Conservation (phyloP, 345 rosid genomes). For the Ceriops zippeliana region DNA sequence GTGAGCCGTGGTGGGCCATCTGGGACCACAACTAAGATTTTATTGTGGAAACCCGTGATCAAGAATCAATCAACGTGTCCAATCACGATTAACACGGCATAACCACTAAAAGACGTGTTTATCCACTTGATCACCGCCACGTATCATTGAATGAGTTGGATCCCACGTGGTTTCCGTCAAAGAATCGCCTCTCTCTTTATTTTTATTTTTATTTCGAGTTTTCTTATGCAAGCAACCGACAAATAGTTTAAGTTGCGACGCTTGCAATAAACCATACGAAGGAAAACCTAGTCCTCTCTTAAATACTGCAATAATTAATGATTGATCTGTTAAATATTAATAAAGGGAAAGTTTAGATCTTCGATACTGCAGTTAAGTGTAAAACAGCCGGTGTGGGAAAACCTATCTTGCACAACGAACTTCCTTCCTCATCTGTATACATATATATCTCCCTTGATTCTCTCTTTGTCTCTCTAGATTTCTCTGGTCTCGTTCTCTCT, state of each 20-base stretch:
- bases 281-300: background rate
- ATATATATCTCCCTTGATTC: background rate
- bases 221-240: too few relatives aligned
- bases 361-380: too few relatives aligned
- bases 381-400: too few relatives aligned
- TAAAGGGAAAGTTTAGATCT: too few relatives aligned
- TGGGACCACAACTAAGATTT: background rate
- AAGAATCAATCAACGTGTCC: conserved; percentile 27
- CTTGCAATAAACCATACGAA: background rate
- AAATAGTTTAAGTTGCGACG: too few relatives aligned
- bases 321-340: too few relatives aligned
- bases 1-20: too few relatives aligned
- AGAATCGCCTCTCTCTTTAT: background rate
- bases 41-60: background rate
- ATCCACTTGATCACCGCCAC: conserved; percentile 24
- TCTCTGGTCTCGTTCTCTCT: background rate
- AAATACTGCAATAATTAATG: too few relatives aligned
- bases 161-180: conserved; percentile 19
- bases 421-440: background rate
- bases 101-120: background rate
- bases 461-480: background rate
- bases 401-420: background rate
- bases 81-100: background rate
- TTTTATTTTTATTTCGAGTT: too few relatives aligned
- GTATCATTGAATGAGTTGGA: conserved; percentile 28